Evolutionary conservation across 106 monocot species (phyloP).

Genomic region (Narthecium ossifragum): DNA sequence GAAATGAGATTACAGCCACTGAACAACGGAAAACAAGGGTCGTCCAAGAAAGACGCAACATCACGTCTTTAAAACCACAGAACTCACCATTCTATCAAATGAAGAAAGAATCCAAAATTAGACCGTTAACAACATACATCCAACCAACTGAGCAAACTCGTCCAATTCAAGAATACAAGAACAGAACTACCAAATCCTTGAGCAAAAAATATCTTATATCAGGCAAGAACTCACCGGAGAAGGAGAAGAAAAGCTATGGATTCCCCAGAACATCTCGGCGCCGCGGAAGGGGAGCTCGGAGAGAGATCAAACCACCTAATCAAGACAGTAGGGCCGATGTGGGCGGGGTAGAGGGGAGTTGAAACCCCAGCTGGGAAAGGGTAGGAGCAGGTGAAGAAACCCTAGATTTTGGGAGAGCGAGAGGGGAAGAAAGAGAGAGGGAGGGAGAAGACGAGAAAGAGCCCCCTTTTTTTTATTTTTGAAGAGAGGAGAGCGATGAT

Average conservation of each 20-base stretch:
- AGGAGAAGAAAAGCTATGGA: slow-evolving; percentile 6
- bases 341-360: not conserved
- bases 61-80: not conserved
- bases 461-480: not conserved
- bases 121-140: not conserved
- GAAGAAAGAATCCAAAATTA: not conserved
- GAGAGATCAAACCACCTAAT: not conserved
- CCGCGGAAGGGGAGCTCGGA: not conserved
- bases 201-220: not conserved
- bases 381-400: not conserved
- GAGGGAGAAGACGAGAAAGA: not conserved
- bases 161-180: not conserved
- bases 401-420: slow-evolving; percentile 12
- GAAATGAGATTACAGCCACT: no score
- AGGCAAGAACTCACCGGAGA: slow-evolving; percentile 11
- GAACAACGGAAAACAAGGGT: no score
- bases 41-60: no score
- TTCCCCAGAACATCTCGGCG: slow-evolving; percentile 12
- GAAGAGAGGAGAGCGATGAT: not conserved
- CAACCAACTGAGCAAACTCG: not conserved
- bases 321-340: not conserved
- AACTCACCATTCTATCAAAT: not conserved
- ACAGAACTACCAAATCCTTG: not conserved
- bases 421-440: slow-evolving; percentile 1
- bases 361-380: not conserved